A percentile compares a stretch with the other conserved stretches of the same genome.
Evolutionary conservation across 768 basidiomycete genomes (phyloP).

Genomic region (Heimioporus sp.): DNA sequence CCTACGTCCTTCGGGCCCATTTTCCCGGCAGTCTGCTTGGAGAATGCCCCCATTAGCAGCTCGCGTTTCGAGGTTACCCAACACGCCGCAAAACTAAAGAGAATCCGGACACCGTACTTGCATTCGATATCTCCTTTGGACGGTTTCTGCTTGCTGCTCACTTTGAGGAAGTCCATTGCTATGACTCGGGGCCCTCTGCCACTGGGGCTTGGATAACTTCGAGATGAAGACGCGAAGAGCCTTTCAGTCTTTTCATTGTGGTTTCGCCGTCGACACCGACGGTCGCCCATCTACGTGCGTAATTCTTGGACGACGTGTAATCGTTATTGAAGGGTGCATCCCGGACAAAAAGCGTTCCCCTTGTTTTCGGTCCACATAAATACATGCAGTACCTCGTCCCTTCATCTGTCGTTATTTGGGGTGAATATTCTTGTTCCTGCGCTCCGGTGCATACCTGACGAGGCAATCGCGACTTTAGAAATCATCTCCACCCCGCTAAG

Average conservation of each 20-base stretch:
- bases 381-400: no score
- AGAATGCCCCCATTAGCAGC: conserved; percentile 8
- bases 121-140: conserved; percentile 7
- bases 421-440: no score
- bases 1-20: conserved; percentile 17
- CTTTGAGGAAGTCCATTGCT: conserved; percentile 12
- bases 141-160: conserved; percentile 13
- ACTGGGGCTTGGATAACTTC: neutral
- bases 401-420: no score
- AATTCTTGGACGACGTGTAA: no score
- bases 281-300: conserved; percentile 7
- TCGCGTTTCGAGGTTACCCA: conserved; percentile 4
- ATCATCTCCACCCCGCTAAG: no score
- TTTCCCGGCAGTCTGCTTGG: conserved; percentile 15
- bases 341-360: no score
- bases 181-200: conserved; percentile 1
- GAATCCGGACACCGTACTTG: conserved; percentile 1
- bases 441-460: no score
- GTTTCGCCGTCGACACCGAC: conserved; percentile 6
- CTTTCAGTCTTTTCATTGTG: neutral
- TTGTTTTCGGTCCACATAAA: no score
- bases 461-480: no score
- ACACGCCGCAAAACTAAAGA: neutral
- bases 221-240: no score
- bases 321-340: no score